A percentile compares a stretch with the other conserved stretches of the same genome.
These are phyloP conservation scores for Comarum palustre DNA, from an alignment of 306 rosid species.

Conservation along the genomic window DNA sequence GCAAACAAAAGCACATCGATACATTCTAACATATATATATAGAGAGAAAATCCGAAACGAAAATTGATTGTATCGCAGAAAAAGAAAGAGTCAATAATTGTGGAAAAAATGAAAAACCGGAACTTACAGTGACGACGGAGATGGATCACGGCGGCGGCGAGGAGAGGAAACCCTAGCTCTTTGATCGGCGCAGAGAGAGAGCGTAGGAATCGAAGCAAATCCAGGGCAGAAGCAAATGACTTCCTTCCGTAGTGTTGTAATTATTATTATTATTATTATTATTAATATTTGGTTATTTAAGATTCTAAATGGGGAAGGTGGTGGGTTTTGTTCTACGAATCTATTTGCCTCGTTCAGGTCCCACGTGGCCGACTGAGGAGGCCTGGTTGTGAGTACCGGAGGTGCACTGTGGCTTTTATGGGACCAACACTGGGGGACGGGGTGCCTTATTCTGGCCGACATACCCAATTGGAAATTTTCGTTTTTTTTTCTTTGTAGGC, in stretches of 20 bases:
- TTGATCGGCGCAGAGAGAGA: slow-evolving; percentile 26
- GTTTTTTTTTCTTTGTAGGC: too few relatives aligned
- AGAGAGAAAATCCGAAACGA: not conserved
- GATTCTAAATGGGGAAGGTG: not conserved
- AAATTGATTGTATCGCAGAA: not conserved
- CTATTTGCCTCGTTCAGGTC: not conserved
- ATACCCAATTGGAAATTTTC: too few relatives aligned
- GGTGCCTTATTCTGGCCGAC: not conserved
- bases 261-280: not conserved
- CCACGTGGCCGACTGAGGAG: slow-evolving; percentile 16
- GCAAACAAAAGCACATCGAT: not conserved
- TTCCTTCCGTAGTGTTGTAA: not conserved
- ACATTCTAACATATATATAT: not conserved
- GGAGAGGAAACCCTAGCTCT: slow-evolving; percentile 50
- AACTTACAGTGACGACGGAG: slow-evolving; percentile 49
- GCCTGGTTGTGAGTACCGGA: not conserved
- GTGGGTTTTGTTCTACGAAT: slow-evolving; percentile 4
- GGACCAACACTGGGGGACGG: not conserved
- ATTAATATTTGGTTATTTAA: not conserved
- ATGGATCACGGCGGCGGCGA: slow-evolving; percentile 34
- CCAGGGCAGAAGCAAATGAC: slow-evolving; percentile 24
- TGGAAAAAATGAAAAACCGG: not conserved
- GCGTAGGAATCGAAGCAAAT: slow-evolving; percentile 25
- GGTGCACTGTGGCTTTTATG: not conserved
- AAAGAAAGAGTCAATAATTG: not conserved